Base-by-base conservation (phyloP, 2,329 filamentous ascomycete species). In the Hypocrella siamensis region DNA sequence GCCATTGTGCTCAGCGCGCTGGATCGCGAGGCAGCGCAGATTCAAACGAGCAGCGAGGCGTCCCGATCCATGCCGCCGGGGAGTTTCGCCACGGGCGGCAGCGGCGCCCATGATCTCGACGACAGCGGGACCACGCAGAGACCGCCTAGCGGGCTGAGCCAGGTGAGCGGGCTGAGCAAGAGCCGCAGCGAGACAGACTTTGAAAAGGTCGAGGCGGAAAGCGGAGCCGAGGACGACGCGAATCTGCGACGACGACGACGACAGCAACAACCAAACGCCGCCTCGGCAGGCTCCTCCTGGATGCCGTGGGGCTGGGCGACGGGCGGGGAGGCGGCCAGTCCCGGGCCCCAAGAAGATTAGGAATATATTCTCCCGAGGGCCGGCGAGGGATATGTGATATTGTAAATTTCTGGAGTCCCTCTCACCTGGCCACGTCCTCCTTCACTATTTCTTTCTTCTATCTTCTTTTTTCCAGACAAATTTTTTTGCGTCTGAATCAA, bases 181-280 rank as follows among this genome's bases (percentile, higher is more conserved):
- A 88, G 81, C 47, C 75, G 75, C 40, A 92, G 82, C 51, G 85
- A 93, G 49, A 72, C 70, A 15, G 88, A 93, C 44, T 94, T 94
- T 47, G 85, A 93, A 47, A 81, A 83, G 51, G 82, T 92, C 42
- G 80, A 90, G 39, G 74, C 76, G 21, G 79, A 86, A 47, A 78
- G 75, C 45, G 67, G 66, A 8, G 60, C 59, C 17, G 75, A 71
- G 46, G 69, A 70, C 28, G 62, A 59, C 19, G 60, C 44, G 8
- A 46, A 44, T 14, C 45, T 56, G 17, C 47, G 53, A 33, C 47
- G 47, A 38, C 52, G 51, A 31, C 40, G 52, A n/a, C n/a, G n/a
- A n/a, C n/a, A n/a, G n/a, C n/a, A n/a, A n/a, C n/a, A n/a, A n/a
- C n/a, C n/a, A n/a, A n/a, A n/a, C n/a, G n/a, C n/a, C 17, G 40